Evolutionary conservation across 2,329 filamentous ascomycete species (phyloP).

Genomic region (Pseudogymnoascus sp.): DNA sequence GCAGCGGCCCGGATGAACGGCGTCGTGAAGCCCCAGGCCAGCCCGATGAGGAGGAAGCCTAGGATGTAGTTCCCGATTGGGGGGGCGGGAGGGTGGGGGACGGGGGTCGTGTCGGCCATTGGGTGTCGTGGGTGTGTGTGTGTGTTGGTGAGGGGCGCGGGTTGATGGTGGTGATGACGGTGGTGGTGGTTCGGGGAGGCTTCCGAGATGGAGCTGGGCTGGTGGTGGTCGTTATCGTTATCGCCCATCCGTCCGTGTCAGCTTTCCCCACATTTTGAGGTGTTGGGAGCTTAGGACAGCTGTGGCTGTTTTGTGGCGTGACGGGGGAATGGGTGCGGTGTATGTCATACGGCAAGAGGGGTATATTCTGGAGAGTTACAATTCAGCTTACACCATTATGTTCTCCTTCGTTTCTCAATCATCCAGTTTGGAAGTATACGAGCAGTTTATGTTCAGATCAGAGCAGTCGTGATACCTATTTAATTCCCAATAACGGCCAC

Average conservation of each 20-base stretch:
- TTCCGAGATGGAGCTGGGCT: background rate
- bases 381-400: background rate
- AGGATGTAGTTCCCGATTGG: slow-evolving; percentile 72
- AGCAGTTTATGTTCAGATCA: too few relatives aligned
- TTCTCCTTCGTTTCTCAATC: background rate
- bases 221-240: background rate
- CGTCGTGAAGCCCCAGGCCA: slow-evolving; percentile 89
- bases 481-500: background rate
- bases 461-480: background rate
- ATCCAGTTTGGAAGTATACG: background rate
- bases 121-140: background rate
- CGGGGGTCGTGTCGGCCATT: slow-evolving; percentile 2
- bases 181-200: background rate
- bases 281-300: background rate
- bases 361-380: background rate
- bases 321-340: background rate
- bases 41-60: slow-evolving; percentile 81
- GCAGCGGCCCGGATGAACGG: slow-evolving; percentile 87
- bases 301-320: background rate
- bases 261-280: background rate
- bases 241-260: background rate
- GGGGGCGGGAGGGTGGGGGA: slow-evolving; percentile 25
- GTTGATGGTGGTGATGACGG: background rate
- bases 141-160: background rate
- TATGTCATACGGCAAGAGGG: background rate